Evolutionary conservation across 2,329 filamentous ascomycete genomes (phyloP).

Genomic region (Rosellinia necatrix): DNA sequence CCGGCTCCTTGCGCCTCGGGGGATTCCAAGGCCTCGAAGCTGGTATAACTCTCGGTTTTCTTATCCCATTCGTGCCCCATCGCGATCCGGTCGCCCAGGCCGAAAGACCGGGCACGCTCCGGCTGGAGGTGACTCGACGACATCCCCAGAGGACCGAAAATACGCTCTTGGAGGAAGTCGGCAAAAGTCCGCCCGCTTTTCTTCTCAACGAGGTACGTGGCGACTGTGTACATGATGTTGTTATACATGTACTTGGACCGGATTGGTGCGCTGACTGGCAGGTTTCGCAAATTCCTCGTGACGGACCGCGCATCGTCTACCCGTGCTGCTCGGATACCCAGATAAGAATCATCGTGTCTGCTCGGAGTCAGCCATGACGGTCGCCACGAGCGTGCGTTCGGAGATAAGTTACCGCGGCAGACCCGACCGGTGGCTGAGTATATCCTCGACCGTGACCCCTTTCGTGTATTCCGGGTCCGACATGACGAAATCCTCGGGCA

Average conservation of each 20-base stretch:
- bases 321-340: conserved; percentile 16
- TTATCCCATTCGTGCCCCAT: conserved; percentile 27
- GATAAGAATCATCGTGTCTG: conserved; percentile 31
- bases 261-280: conserved; percentile 25
- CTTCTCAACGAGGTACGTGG: conserved; percentile 31
- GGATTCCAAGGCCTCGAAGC: conserved; percentile 12
- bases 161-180: conserved; percentile 30
- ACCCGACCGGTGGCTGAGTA: conserved; percentile 34
- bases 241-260: conserved; percentile 30
- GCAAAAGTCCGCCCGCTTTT: conserved; percentile 29
- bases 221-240: conserved; percentile 36
- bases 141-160: conserved; percentile 34
- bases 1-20: conserved; percentile 34
- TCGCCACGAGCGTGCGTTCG: not conserved
- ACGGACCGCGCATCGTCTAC: conserved; percentile 30
- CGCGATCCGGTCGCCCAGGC: conserved; percentile 29
- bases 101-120: conserved; percentile 11
- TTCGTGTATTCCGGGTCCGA: conserved; percentile 28
- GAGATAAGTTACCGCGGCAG: conserved; percentile 25
- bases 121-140: conserved; percentile 32
- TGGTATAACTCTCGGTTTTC: conserved; percentile 9
- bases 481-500: conserved; percentile 36
- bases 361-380: not conserved
- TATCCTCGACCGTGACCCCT: conserved; percentile 33
- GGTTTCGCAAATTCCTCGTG: conserved; percentile 33